A percentile compares a stretch with the other conserved stretches of the same genome.
Evolutionary conservation across 176 grass and related monocot species (phyloP).

Genomic region (Eragrostis curvula): DNA sequence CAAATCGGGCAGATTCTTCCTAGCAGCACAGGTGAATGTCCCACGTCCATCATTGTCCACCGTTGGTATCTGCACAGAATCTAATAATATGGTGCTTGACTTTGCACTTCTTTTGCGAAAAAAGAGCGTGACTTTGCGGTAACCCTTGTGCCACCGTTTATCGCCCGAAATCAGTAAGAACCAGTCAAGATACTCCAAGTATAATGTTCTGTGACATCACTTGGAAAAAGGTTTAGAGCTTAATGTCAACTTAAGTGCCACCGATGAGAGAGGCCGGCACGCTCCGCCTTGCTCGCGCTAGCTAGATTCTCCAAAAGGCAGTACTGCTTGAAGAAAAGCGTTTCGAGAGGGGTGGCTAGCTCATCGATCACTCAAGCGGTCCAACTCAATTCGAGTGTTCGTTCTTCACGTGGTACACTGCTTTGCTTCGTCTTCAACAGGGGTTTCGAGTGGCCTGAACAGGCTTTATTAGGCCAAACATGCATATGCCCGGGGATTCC

Average conservation of each 20-base stretch:
- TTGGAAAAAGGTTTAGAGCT: neutral
- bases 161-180: neutral
- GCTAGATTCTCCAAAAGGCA: slow-evolving; percentile 5
- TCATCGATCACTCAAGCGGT: neutral
- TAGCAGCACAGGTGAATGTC: neutral
- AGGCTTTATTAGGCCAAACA: slow-evolving; percentile 37
- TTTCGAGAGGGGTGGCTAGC: neutral
- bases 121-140: slow-evolving; percentile 19
- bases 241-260: slow-evolving; percentile 32
- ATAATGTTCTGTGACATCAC: slow-evolving; percentile 27
- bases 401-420: neutral
- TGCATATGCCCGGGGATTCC: neutral
- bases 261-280: neutral
- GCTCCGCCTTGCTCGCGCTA: neutral
- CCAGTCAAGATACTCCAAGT: neutral
- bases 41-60: slow-evolving; percentile 28
- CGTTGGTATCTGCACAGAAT: slow-evolving; percentile 47
- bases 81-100: slow-evolving; percentile 34
- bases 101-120: neutral
- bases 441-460: neutral
- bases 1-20: slow-evolving; percentile 49
- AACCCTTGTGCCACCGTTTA: neutral
- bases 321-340: neutral
- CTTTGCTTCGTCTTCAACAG: neutral
- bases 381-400: neutral